Percentiles rank a stretch among this genome's conserved stretches.
Evolutionary conservation across 805 yeast species (phyloP).

Genomic region (Priceomyces castillae): DNA sequence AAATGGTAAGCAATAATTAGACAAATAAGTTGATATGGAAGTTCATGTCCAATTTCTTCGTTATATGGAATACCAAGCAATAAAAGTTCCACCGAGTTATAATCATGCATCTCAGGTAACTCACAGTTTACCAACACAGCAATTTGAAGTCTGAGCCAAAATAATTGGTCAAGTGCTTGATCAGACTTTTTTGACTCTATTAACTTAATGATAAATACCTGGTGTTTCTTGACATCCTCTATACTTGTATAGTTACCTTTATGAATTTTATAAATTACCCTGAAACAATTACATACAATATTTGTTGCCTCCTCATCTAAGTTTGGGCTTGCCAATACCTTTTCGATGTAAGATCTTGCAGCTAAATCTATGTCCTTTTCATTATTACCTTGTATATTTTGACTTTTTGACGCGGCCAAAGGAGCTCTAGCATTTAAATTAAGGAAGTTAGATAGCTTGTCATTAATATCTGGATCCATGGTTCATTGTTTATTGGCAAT

Average conservation of each 20-base stretch:
- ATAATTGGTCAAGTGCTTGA: constrained; percentile 15
- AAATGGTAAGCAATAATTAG: constrained; percentile 28
- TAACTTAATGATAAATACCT: constrained; percentile 23
- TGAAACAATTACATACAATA: constrained; percentile 14
- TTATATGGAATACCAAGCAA: constrained; percentile 11
- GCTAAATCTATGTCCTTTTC: constrained; percentile 9
- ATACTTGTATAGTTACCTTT: constrained; percentile 6
- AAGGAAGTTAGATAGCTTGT: constrained; percentile 2
- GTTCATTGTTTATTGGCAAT: not conserved
- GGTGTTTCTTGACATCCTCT: constrained; percentile 23
- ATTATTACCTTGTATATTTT: constrained; percentile 8
- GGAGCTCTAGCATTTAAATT: constrained; percentile 6
- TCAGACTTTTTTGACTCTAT: constrained; percentile 15
- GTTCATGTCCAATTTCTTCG: constrained; percentile 2
- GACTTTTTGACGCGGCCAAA: constrained; percentile 9
- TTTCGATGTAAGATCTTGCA: constrained; percentile 7
- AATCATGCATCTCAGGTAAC: too few species aligned
- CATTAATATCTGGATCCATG: constrained; percentile 6
- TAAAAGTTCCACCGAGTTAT: not conserved
- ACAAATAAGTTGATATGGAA: constrained; percentile 7
- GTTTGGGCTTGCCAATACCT: not conserved
- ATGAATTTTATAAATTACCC: constrained; percentile 15
- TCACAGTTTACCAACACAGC: not conserved
- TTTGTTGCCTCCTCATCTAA: constrained; percentile 5
- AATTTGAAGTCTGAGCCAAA: not conserved